phyloP scores from a whole-genome alignment of 805 yeast species.

The Myxozyma melibiosi region DNA sequence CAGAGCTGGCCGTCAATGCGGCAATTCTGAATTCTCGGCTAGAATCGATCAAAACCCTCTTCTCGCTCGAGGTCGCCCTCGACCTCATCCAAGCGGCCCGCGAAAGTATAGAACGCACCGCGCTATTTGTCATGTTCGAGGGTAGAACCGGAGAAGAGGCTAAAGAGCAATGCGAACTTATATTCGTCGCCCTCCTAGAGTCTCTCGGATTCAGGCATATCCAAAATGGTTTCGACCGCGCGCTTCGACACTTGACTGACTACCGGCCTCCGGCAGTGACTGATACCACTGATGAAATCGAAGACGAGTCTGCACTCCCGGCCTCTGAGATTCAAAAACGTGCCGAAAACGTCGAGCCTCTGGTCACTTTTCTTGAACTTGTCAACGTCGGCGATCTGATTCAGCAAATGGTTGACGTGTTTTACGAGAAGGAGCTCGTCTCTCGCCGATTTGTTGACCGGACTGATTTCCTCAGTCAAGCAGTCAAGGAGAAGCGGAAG shows the following conservation, averaged over 20 bases:
- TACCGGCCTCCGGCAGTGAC: slow-evolving; percentile 60
- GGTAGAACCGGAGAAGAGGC: slow-evolving; percentile 45
- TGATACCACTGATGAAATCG: slow-evolving; percentile 21
- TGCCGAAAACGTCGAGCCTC: slow-evolving; percentile 56
- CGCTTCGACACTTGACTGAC: slow-evolving; percentile 65
- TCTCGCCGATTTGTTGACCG: slow-evolving; percentile 60
- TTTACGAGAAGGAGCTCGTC: slow-evolving; percentile 81
- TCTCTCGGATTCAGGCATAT: slow-evolving; percentile 73
- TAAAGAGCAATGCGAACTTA: slow-evolving; percentile 54
- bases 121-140: slow-evolving; percentile 47
- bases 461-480: slow-evolving; percentile 76
- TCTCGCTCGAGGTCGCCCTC: slow-evolving; percentile 79
- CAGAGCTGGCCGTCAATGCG: slow-evolving; percentile 78
- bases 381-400: slow-evolving; percentile 92
- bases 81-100: slow-evolving; percentile 70
- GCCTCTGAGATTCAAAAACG: background rate
- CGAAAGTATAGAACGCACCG: slow-evolving; percentile 60
- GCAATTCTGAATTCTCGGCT: slow-evolving; percentile 76
- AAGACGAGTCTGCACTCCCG: background rate
- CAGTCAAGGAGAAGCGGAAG: slow-evolving; percentile 75
- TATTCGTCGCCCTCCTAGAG: slow-evolving; percentile 67
- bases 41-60: slow-evolving; percentile 70
- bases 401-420: slow-evolving; percentile 87
- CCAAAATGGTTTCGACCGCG: slow-evolving; percentile 81
- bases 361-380: slow-evolving; percentile 82